Evolutionary conservation across 495 filamentous ascomycete species (phyloP).

Genomic region (Rhypophila decipiens): DNA sequence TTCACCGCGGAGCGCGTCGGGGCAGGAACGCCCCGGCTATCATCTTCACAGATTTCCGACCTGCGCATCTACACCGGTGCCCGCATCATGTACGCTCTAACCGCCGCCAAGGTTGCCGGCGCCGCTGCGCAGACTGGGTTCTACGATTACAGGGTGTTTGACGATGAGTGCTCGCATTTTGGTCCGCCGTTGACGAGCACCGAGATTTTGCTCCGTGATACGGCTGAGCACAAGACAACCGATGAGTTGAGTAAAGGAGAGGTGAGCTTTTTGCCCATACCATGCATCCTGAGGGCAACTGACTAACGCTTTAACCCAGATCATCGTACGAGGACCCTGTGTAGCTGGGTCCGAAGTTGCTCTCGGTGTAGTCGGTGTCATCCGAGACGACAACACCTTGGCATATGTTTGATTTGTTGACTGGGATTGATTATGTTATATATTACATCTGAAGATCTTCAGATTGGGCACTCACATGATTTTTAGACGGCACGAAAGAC

Average conservation of each 20-base stretch:
- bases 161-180: slow-evolving; percentile 61
- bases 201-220: slow-evolving; percentile 67
- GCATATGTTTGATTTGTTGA: slow-evolving; percentile 29
- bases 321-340: slow-evolving; percentile 59
- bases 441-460: background rate
- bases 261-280: slow-evolving; percentile 34
- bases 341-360: slow-evolving; percentile 58
- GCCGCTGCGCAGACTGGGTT: slow-evolving; percentile 76
- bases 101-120: slow-evolving; percentile 74
- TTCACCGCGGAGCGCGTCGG: slow-evolving; percentile 57
- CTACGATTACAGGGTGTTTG: slow-evolving; percentile 73
- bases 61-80: slow-evolving; percentile 73
- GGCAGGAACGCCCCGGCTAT: slow-evolving; percentile 47
- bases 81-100: slow-evolving; percentile 78
- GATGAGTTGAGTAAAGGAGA: slow-evolving; percentile 57
- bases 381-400: slow-evolving; percentile 51
- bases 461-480: background rate
- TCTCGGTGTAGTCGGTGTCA: slow-evolving; percentile 50
- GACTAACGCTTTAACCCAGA: slow-evolving; percentile 27
- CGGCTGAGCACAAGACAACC: slow-evolving; percentile 48
- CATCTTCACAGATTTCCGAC: slow-evolving; percentile 64
- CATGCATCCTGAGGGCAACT: background rate
- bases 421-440: background rate
- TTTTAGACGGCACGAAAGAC: background rate
- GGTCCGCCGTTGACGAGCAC: slow-evolving; percentile 73